Evolutionary conservation across 164 flowering plant species (phyloP), one percentile per base, ranked within the genome.

Genomic region (Magnolia sinica): DNA sequence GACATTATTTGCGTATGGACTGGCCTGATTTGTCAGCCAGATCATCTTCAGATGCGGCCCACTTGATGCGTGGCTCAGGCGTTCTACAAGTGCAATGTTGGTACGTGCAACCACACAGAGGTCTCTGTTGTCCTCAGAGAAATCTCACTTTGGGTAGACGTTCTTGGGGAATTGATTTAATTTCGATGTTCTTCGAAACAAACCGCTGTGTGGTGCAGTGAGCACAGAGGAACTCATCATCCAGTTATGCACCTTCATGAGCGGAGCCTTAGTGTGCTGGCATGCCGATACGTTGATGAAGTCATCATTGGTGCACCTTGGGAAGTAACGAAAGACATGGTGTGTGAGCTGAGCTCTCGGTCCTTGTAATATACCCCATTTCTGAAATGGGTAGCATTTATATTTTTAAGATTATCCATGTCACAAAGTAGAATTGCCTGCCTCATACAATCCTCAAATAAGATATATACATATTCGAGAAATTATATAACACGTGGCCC

Each of bases 221-320:
- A 88, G 68, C 83, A 81, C 63, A 83, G 91, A 79, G 95, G 95
- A 52, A 13, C 64, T 61, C 84, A 82, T 50, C 78, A 72, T 79
- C 93, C 95, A 16, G 80, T 91, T 51, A 91, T 91, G 95, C 87
- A 86, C 79, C 84, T 91, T 64, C 92, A 90, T 78, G 95, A 90
- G 75, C 91, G 95, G 51, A 88, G 95, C 75, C 91, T 18, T 59
- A 87, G 96, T 76, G 94, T 92, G 22, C 84, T 92, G 74, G 97
- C 89, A 68, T 92, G 97, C 82, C 94, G 97, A 16, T 89, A 90
- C 81, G 97, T 92, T 77, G 97, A 92, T 88, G 97, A 92, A 80
- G 89, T 92, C 69, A 88, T 92, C 78, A 90, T 92, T 66, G 97
- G 94, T 45, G 92, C 97, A 68, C 97, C 97, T 69, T 88, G 91